phyloP scores from a whole-genome alignment of 805 yeast species.

The Candida nitratophila region DNA sequence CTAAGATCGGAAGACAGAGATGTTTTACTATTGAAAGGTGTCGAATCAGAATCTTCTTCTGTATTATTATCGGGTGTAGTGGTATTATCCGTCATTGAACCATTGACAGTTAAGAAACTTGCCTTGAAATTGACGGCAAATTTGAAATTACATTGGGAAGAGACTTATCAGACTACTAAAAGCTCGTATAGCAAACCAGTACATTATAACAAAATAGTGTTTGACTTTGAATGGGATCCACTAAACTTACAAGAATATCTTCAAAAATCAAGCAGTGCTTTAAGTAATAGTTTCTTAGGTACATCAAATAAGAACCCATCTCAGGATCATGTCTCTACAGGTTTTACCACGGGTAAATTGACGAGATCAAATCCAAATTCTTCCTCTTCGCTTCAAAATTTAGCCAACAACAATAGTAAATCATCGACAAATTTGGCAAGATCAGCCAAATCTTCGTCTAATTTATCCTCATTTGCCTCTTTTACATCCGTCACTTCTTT shows the following conservation, averaged over 20 bases:
- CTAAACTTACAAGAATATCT: constrained; percentile 40
- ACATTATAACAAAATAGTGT: constrained; percentile 54
- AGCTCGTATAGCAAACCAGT: constrained; percentile 38
- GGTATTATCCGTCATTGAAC: constrained; percentile 69
- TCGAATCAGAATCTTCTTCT: constrained; percentile 70
- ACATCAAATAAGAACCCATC: constrained; percentile 5
- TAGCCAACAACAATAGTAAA: constrained; percentile 20
- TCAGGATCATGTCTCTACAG: neutral
- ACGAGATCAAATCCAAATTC: constrained; percentile 34
- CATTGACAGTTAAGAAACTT: constrained; percentile 60
- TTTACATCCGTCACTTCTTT: constrained; percentile 6
- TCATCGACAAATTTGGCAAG: constrained; percentile 20
- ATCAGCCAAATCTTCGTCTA: constrained; percentile 28
- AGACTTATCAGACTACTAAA: constrained; percentile 38
- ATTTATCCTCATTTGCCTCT: constrained; percentile 15
- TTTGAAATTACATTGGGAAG: constrained; percentile 59
- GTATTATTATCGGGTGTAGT: constrained; percentile 71
- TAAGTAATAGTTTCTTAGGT: constrained; percentile 1
- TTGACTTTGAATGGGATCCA: constrained; percentile 75
- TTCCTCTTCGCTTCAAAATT: constrained; percentile 33
- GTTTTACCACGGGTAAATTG: constrained; percentile 24
- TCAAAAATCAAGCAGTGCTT: neutral
- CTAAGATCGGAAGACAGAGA: constrained; percentile 65
- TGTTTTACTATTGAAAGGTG: constrained; percentile 75
- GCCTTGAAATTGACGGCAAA: constrained; percentile 61